Evolutionary conservation across 352 stramenopile species (phyloP).

Genomic region (Pythium dissotocum): DNA sequence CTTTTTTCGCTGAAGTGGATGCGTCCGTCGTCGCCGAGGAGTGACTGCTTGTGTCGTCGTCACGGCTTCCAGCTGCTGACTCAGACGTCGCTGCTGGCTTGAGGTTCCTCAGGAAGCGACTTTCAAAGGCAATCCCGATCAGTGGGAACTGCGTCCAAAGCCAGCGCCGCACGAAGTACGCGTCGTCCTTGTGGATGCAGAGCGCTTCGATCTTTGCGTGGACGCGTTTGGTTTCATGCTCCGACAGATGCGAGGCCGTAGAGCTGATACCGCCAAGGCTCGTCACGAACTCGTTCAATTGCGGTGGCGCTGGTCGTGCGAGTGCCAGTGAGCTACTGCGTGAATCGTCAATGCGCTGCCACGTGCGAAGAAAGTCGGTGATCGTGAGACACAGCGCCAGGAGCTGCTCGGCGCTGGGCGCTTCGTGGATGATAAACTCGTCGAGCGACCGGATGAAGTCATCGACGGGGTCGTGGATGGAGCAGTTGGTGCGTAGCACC

Average conservation of each 20-base stretch:
- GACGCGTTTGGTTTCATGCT: conserved; percentile 52
- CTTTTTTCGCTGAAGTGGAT: conserved; percentile 3
- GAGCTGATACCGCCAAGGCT: conserved; percentile 59
- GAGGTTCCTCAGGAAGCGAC: conserved; percentile 38
- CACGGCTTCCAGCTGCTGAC: not conserved
- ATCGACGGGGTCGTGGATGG: conserved; percentile 73
- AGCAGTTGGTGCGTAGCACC: conserved; percentile 59
- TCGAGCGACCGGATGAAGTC: conserved; percentile 81
- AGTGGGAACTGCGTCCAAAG: conserved; percentile 88
- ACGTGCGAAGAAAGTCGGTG: conserved; percentile 75
- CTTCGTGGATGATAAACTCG: conserved; percentile 68
- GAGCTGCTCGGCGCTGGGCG: conserved; percentile 60
- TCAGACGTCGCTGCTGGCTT: conserved; percentile 11
- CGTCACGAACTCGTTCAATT: conserved; percentile 76
- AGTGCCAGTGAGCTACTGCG: conserved; percentile 18
- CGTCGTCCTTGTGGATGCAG: conserved; percentile 60
- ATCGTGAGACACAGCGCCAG: conserved; percentile 74
- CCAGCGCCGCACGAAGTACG: conserved; percentile 79
- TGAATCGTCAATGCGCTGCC: conserved; percentile 53
- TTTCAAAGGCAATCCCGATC: conserved; percentile 75
- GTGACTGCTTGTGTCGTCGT: conserved; percentile 8
- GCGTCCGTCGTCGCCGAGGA: not conserved
- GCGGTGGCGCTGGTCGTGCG: conserved; percentile 30
- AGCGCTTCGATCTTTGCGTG: conserved; percentile 69
- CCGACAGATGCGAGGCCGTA: conserved; percentile 40